Conservation (phyloP, 1,284 basidiomycete species). For the Xerocomus amazonicus region DNA sequence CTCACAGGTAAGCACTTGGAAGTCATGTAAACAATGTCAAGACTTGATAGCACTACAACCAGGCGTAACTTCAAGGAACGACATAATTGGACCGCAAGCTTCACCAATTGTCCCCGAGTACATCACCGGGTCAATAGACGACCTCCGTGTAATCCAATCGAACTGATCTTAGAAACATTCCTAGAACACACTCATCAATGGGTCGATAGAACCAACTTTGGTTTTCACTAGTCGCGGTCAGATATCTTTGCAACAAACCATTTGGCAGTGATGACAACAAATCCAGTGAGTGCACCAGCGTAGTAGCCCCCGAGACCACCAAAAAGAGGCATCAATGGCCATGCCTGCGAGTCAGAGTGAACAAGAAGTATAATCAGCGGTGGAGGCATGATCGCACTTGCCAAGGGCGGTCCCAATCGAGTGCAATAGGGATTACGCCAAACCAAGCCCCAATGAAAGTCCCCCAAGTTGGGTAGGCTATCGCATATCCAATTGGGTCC, state of each 20-base stretch:
- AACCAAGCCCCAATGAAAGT: slow-evolving; percentile 73
- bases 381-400: slow-evolving; percentile 55
- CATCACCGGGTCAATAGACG: slow-evolving; percentile 75
- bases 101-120: slow-evolving; percentile 76
- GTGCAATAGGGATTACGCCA: slow-evolving; percentile 76
- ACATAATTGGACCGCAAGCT: slow-evolving; percentile 69
- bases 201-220: no score
- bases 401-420: slow-evolving; percentile 97
- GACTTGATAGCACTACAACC: slow-evolving; percentile 6
- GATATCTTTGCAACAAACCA: slow-evolving; percentile 41
- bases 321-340: slow-evolving; percentile 75
- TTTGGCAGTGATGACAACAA: slow-evolving; percentile 45
- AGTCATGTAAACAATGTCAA: slow-evolving; percentile 1
- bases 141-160: slow-evolving; percentile 46
- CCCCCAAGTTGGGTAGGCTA: slow-evolving; percentile 80
- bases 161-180: slow-evolving; percentile 18
- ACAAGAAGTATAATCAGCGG: neutral
- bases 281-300: slow-evolving; percentile 54
- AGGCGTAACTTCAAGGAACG: slow-evolving; percentile 73
- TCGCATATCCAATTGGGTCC: slow-evolving; percentile 66
- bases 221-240: slow-evolving; percentile 2
- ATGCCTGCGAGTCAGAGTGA: slow-evolving; percentile 48
- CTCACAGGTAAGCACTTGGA: slow-evolving; percentile 70
- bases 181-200: no score
- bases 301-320: slow-evolving; percentile 69